Conservation (phyloP, 1,284 basidiomycete species). For the Testicularia cyperi region DNA sequence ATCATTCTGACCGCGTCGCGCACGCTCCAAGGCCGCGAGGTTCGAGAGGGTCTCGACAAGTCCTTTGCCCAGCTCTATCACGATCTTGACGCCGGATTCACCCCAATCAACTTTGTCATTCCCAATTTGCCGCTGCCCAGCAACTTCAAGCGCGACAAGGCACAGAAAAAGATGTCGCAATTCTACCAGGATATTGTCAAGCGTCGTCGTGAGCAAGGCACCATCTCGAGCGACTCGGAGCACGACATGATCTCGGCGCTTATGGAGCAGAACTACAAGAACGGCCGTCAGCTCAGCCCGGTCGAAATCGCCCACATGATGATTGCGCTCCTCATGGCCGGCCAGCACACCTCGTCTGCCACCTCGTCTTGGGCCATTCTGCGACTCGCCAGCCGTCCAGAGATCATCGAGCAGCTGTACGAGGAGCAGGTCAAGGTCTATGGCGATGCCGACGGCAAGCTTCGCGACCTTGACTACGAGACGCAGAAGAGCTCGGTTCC, state of each 20-base stretch:
- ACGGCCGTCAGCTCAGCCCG: constrained; percentile 76
- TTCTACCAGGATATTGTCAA: constrained; percentile 91
- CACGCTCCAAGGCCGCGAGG: constrained; percentile 89
- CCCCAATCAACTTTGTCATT: constrained; percentile 76
- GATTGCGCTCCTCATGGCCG: constrained; percentile 70
- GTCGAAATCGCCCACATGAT: constrained; percentile 95
- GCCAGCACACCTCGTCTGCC: constrained; percentile 94
- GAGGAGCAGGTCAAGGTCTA: constrained; percentile 85
- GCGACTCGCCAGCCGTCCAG: constrained; percentile 78
- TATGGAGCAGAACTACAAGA: constrained; percentile 80
- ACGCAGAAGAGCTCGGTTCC: constrained; percentile 76
- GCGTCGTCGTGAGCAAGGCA: constrained; percentile 65
- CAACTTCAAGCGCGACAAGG: constrained; percentile 81
- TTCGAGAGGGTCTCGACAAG: constrained; percentile 77
- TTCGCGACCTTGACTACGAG: constrained; percentile 82
- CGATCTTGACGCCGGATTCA: constrained; percentile 77
- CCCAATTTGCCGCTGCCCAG: constrained; percentile 87
- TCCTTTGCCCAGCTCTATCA: constrained; percentile 82
- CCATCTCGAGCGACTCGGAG: constrained; percentile 61
- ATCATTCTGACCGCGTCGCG: constrained; percentile 92
- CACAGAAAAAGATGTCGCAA: constrained; percentile 89
- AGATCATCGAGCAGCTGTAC: constrained; percentile 69
- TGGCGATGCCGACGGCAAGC: constrained; percentile 67
- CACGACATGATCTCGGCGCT: constrained; percentile 92
- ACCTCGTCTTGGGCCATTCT: constrained; percentile 87